Percentiles rank a stretch among this genome's conserved stretches.
Evolutionary conservation across 2,329 filamentous ascomycete species (phyloP).

Genomic region (Fusarium oligoseptatum): DNA sequence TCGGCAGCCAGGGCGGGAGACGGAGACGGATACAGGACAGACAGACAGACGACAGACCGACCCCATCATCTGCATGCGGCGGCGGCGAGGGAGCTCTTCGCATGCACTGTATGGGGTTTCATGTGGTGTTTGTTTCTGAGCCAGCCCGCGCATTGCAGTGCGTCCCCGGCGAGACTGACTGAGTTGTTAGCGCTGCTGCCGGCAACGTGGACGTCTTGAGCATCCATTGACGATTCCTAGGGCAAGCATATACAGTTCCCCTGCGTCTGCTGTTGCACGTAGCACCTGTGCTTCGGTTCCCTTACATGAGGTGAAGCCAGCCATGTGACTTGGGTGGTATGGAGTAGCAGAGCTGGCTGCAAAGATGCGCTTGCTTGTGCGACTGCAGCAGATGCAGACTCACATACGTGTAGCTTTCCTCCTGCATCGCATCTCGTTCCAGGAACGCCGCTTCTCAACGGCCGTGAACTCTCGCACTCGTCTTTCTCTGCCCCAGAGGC

Average conservation of each 20-base stretch:
- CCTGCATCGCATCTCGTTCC: constrained; percentile 29
- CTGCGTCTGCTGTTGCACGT: constrained; percentile 33
- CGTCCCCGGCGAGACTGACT: constrained; percentile 10
- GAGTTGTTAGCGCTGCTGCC: constrained; percentile 29
- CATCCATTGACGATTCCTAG: constrained; percentile 18
- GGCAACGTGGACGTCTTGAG: constrained; percentile 30
- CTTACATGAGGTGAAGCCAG: constrained; percentile 21
- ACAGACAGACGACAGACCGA: background rate
- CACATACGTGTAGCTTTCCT: constrained; percentile 32
- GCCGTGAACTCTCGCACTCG: constrained; percentile 22
- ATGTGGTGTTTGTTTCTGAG: constrained; percentile 13
- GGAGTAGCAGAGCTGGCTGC: constrained; percentile 17
- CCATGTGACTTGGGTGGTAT: constrained; percentile 33
- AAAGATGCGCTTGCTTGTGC: constrained; percentile 10
- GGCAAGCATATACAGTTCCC: constrained; percentile 30
- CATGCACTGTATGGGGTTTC: constrained; percentile 28
- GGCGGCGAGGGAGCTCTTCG: background rate
- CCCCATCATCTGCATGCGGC: constrained; percentile 34
- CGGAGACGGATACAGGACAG: background rate
- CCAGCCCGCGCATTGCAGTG: constrained; percentile 18
- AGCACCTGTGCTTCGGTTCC: constrained; percentile 23
- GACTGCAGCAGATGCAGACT: background rate
- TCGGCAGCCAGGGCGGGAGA: constrained; percentile 30
- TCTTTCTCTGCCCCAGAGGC: constrained; percentile 14
- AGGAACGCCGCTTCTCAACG: constrained; percentile 33